phyloP scores from a whole-genome alignment of 768 basidiomycete species.

The Rhodotorula graminis region DNA sequence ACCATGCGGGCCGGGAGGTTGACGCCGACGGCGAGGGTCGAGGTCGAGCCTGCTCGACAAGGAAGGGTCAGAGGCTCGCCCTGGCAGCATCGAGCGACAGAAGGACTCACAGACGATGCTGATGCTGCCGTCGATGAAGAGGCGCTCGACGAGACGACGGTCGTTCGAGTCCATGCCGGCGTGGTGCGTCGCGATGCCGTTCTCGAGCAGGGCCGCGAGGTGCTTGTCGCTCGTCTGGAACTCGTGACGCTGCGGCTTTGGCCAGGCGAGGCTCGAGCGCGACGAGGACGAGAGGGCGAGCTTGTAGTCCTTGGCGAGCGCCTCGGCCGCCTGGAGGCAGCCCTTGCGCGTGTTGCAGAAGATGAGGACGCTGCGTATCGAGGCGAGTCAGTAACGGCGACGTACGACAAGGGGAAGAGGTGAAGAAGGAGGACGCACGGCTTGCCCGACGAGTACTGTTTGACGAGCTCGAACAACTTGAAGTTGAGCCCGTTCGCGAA shows the following conservation, averaged over 20 bases:
- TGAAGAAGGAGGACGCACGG: constrained; percentile 48
- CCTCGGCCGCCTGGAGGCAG: constrained; percentile 59
- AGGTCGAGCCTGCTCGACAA: constrained; percentile 24
- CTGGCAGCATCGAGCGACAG: neutral
- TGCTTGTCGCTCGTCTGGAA: constrained; percentile 64
- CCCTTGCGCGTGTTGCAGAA: constrained; percentile 80
- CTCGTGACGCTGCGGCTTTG: constrained; percentile 43
- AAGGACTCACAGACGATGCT: constrained; percentile 59
- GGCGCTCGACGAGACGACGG: constrained; percentile 64
- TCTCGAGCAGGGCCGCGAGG: constrained; percentile 58
- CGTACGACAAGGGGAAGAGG: too few species aligned
- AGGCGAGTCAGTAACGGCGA: too few species aligned
- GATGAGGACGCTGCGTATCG: constrained; percentile 56
- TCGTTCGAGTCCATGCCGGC: constrained; percentile 76
- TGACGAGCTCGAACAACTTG: constrained; percentile 67
- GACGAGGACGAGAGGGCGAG: constrained; percentile 36
- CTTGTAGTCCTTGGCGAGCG: constrained; percentile 66
- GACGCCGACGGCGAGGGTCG: constrained; percentile 94
- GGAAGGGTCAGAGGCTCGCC: neutral
- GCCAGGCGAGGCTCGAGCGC: constrained; percentile 62
- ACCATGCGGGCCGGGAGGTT: constrained; percentile 90
- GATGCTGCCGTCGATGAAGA: constrained; percentile 55
- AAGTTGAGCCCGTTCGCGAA: constrained; percentile 67
- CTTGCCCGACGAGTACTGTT: constrained; percentile 68
- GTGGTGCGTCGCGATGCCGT: constrained; percentile 85